Percentiles rank a stretch among this genome's conserved stretches.
phyloP scores from a whole-genome alignment of 225 moss, liverwort and hornwort genomes.

The Anthoceros angustus region DNA sequence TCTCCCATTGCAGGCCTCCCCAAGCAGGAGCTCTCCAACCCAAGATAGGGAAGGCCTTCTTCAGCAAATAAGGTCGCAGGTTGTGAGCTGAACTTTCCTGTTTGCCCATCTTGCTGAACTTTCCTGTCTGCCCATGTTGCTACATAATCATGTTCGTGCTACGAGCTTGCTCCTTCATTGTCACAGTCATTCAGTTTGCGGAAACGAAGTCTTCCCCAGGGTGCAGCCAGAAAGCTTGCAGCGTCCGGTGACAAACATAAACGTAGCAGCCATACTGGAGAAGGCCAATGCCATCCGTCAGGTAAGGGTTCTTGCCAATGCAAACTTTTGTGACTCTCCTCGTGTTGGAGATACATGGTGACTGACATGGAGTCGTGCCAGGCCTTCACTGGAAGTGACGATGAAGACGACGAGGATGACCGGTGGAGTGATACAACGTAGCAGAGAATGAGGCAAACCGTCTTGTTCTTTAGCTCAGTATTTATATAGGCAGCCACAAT shows the following conservation, averaged over 20 bases:
- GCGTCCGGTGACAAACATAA: slow-evolving; percentile 54
- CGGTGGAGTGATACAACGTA: slow-evolving; percentile 52
- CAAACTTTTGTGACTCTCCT: neutral
- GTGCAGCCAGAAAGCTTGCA: slow-evolving; percentile 35
- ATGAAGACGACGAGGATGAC: slow-evolving; percentile 59
- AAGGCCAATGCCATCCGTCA: slow-evolving; percentile 90
- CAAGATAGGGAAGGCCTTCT: neutral
- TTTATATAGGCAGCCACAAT: too few relatives aligned
- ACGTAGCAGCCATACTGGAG: slow-evolving; percentile 84
- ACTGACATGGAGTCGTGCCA: slow-evolving; percentile 14
- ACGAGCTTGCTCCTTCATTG: slow-evolving; percentile 4
- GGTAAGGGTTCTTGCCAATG: slow-evolving; percentile 18
- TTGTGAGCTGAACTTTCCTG: neutral
- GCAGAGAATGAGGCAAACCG: neutral
- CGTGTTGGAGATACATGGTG: neutral
- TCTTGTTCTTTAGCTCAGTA: too few relatives aligned
- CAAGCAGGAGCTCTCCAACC: neutral
- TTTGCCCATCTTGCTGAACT: too few relatives aligned
- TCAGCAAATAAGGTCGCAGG: slow-evolving; percentile 2
- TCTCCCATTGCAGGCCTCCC: neutral
- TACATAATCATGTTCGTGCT: neutral
- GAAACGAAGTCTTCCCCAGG: slow-evolving; percentile 22
- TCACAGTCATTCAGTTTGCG: slow-evolving; percentile 64
- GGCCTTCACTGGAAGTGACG: slow-evolving; percentile 81
- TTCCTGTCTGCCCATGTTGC: too few relatives aligned